A percentile compares a stretch with the other conserved stretches of the same genome.
Evolutionary conservation across 2,329 filamentous ascomycete genomes (phyloP).

Genomic region (Exophiala aquamarina): DNA sequence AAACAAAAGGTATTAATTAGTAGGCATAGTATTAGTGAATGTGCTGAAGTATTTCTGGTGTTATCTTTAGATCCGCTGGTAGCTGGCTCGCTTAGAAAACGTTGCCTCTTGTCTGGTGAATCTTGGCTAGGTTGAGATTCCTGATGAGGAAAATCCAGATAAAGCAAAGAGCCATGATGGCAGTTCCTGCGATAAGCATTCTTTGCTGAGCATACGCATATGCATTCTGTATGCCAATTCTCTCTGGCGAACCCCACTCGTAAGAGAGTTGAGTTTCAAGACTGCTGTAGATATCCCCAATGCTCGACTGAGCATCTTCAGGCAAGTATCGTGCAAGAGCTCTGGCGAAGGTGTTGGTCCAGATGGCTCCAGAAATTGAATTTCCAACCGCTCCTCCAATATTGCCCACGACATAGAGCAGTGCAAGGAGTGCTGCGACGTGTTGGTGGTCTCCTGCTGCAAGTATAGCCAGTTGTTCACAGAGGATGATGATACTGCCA

Average conservation of each 20-base stretch:
- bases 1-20: no score
- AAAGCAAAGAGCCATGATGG: constrained; percentile 44
- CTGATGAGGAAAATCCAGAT: constrained; percentile 48
- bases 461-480: constrained; percentile 61
- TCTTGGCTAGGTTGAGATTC: constrained; percentile 52
- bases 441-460: constrained; percentile 61
- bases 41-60: no score
- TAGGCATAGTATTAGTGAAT: no score
- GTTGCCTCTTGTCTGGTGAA: constrained; percentile 52
- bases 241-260: constrained; percentile 48
- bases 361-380: constrained; percentile 64
- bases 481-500: constrained; percentile 58
- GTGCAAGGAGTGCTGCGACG: constrained; percentile 59
- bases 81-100: constrained; percentile 55
- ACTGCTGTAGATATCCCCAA: constrained; percentile 46
- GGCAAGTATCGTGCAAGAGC: constrained; percentile 54
- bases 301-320: constrained; percentile 25
- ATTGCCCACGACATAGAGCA: constrained; percentile 60
- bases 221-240: constrained; percentile 59
- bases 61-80: no score
- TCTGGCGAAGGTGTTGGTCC: constrained; percentile 59
- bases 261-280: constrained; percentile 53
- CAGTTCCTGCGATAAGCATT: constrained; percentile 53
- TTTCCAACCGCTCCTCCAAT: constrained; percentile 62
- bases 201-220: constrained; percentile 57